Percentiles rank a stretch among this genome's conserved stretches.
Evolutionary conservation across 2,329 filamentous ascomycete genomes (phyloP).

Genomic region (Fusarium drepaniforme): DNA sequence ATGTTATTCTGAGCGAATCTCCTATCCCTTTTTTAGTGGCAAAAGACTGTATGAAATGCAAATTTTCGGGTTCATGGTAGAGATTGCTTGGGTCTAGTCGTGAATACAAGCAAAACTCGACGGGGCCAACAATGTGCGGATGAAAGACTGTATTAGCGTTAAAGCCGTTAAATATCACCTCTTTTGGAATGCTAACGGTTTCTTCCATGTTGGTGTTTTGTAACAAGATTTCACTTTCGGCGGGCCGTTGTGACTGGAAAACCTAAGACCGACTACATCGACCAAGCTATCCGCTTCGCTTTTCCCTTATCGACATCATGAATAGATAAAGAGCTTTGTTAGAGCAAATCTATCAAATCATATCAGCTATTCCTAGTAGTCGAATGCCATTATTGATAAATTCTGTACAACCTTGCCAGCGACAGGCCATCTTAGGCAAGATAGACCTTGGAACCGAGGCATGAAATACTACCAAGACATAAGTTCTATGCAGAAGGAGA

Average conservation of each 20-base stretch:
- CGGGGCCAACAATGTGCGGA: not conserved
- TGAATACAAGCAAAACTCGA: not conserved
- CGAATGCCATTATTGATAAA: not conserved
- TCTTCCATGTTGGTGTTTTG: not conserved
- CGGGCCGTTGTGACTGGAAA: not conserved
- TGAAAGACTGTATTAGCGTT: not conserved
- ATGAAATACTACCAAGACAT: not conserved
- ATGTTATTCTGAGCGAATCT: not conserved
- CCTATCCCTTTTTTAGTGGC: not conserved
- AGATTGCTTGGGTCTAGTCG: not conserved
- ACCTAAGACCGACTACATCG: not conserved
- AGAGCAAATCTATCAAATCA: rapidly evolving
- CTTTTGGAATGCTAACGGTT: not conserved
- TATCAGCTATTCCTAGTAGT: rapidly evolving
- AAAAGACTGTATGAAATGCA: not conserved
- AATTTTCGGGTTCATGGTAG: not conserved
- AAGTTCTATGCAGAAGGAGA: not conserved
- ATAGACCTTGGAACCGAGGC: not conserved
- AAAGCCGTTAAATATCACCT: not conserved
- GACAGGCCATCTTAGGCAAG: not conserved
- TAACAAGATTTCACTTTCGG: not conserved
- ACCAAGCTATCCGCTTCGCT: not conserved
- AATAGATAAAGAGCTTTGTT: not conserved
- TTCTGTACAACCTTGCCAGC: not conserved
- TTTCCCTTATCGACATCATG: not conserved